Percentiles rank a stretch among this genome's conserved stretches.
Evolutionary conservation across 352 stramenopile species (phyloP).

Genomic region (Blastocystis sp.): DNA sequence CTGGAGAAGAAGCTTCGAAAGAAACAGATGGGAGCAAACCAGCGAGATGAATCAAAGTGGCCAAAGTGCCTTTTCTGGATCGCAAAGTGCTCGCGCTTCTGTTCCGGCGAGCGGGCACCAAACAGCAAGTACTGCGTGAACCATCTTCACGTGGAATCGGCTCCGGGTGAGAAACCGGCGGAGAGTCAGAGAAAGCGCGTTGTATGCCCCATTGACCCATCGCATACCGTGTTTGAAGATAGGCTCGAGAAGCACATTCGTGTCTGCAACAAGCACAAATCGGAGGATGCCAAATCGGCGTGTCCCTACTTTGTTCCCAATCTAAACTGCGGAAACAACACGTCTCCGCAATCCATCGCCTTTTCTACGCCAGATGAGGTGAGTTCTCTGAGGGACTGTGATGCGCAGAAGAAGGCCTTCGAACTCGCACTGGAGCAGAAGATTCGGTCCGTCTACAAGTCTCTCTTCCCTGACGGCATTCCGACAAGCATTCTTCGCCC

Average conservation of each 20-base stretch:
- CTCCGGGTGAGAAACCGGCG: no score
- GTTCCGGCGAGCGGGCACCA: slow-evolving; percentile 56
- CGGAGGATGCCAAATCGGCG: neutral
- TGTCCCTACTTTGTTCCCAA: slow-evolving; percentile 44
- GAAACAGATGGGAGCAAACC: slow-evolving; percentile 48
- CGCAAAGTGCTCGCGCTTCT: slow-evolving; percentile 55
- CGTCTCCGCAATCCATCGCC: neutral
- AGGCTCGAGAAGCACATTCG: slow-evolving; percentile 58
- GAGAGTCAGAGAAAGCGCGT: slow-evolving; percentile 29
- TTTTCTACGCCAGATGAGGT: slow-evolving; percentile 11
- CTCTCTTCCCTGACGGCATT: slow-evolving; percentile 47
- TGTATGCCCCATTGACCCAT: slow-evolving; percentile 64
- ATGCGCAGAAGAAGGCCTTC: slow-evolving; percentile 31
- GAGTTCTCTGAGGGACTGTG: neutral
- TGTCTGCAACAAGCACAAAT: slow-evolving; percentile 64
- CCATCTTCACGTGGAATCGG: slow-evolving; percentile 39
- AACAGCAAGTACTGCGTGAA: slow-evolving; percentile 68
- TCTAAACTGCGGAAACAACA: slow-evolving; percentile 10
- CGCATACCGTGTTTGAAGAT: slow-evolving; percentile 67
- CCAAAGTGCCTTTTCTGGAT: slow-evolving; percentile 67
- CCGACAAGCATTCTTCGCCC: slow-evolving; percentile 6
- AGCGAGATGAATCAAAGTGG: slow-evolving; percentile 68
- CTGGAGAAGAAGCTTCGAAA: slow-evolving; percentile 64
- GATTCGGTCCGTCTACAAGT: slow-evolving; percentile 15
- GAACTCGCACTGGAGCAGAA: slow-evolving; percentile 40